Base-by-base conservation (phyloP, 2,329 filamentous ascomycete genomes). In the Onygena corvina region DNA sequence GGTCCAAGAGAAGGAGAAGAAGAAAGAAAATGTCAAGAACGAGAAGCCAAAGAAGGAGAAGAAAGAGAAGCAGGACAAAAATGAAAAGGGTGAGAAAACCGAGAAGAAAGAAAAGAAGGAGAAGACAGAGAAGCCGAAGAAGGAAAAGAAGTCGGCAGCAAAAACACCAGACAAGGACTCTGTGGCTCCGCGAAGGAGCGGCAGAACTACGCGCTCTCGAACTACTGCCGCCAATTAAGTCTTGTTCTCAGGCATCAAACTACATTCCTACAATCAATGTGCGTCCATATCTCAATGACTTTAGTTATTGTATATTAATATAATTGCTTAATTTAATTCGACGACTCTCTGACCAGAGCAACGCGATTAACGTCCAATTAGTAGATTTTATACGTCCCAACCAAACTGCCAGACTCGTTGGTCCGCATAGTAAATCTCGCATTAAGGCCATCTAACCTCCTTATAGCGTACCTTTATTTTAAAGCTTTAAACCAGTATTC, bases 11-110 rank as follows among this genome's bases (percentile, higher is more conserved):
- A 54, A 44, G 53, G 56, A 42, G 48, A 50, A n/a, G 46, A 53
- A 18, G 52, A 56, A 21, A 14, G 60, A 35, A 50, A 60, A 44
- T 53, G 42, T 34, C 27, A 58, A 58, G 21, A 54, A 54, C 8
- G 46, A 49, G 8, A 52, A 33, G 11, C 31, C 33, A 18, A 23
- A 30, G n/a, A 47, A 38, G 48, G 50, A 8, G 46, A 51, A 9
- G 50, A 54, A 25, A 36, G 33, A 20, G 51, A 52, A 7, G 40
- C 51, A 56, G 27, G n/a, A 34, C 12, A 56, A 58, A 47, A 55
- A 56, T 49, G 56, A 53, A 25, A 23, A 35, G 16, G 14, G 23
- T 44, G 44, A 40, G 20, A 50, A 48, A 14, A 33, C 47, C 3
- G 55, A 54, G 3, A 56, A 58, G 21, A 38, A 55, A 2, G 50